Base-by-base conservation (phyloP, 768 basidiomycete genomes). In the Clathrus columnatus region DNA sequence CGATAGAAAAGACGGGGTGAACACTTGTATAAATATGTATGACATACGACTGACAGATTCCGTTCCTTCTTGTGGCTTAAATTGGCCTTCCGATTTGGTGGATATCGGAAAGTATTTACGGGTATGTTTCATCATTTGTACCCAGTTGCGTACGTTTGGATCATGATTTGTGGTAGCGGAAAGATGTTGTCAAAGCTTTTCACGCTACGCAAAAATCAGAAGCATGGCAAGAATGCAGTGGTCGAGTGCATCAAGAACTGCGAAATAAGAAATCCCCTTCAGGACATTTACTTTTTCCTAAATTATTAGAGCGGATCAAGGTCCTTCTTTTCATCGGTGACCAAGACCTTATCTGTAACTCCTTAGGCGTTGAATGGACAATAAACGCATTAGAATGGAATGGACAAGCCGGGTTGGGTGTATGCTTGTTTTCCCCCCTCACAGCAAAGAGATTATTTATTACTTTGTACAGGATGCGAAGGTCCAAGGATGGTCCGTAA, bases 271-370 rank as follows among this genome's bases (percentile, higher is more conserved):
- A 72, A 7, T 81, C 84, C 2, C 74, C 82, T 16, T 85, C 95
- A 0, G 76, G 89, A 0, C 79, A 94, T 57, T 78, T 77, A 0
- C 72, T 96, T 44, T 66, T 99, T 1, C 95, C 96, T 0, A 72
- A 73, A 5, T 74, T 99, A 2, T 75, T 97, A 27, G 82, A 84
- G 60, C 77, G 77, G 59, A 84, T 98, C 18, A 85, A 86, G 0
- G 78, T 97, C n/a, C 66, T 99, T 60, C 75, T 99, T 46, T 99
- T 96, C 62, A 91, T 83, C 0, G 96, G 96, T 5, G 93, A 96
- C 67, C 89, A 97, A 68, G 96, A 98, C 67, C 72, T 93, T 43
- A 96, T 99, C 59, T 98, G 96, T 73, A 98, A 98, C 68, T 87
- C 96, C 67, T 75, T 94, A 50, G 96, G 96, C 3, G 74, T 91